Conservation (phyloP, 192 early-diverging fungal genomes). For the Coemansia sp. region DNA sequence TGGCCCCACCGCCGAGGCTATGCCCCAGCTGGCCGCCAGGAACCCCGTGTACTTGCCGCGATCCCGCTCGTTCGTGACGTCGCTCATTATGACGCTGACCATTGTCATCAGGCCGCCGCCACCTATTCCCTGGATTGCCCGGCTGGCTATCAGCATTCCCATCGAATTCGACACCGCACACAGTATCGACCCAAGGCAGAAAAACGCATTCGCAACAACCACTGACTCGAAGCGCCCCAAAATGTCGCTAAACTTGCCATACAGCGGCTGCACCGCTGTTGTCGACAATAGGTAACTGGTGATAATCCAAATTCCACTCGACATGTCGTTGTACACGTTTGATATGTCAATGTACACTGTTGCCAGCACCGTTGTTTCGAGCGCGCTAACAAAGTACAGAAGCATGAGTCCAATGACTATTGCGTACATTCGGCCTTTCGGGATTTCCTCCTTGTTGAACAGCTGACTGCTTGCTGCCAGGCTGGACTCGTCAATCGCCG, state of each 20-base stretch:
- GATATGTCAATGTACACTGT: constrained; percentile 70
- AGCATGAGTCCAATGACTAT: constrained; percentile 34
- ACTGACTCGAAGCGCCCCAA: constrained; percentile 65
- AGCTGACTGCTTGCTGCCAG: constrained; percentile 14
- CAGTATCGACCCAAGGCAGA: constrained; percentile 58
- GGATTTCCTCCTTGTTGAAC: constrained; percentile 26
- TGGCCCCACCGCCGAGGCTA: constrained; percentile 60
- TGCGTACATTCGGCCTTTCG: constrained; percentile 7
- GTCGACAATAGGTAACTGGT: constrained; percentile 64
- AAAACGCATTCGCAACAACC: constrained; percentile 52
- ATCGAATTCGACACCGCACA: constrained; percentile 59
- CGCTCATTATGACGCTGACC: constrained; percentile 64
- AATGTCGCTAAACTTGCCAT: constrained; percentile 80
- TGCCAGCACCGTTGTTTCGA: constrained; percentile 74
- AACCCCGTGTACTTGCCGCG: constrained; percentile 63
- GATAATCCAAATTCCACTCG: constrained; percentile 77
- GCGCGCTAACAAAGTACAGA: constrained; percentile 60
- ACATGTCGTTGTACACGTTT: constrained; percentile 55
- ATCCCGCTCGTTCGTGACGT: constrained; percentile 60
- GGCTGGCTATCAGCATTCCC: constrained; percentile 63
- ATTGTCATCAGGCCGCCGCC: constrained; percentile 67
- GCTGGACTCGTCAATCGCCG: constrained; percentile 7
- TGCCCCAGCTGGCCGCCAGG: constrained; percentile 55
- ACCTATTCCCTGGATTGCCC: constrained; percentile 69
- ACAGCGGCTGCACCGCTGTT: constrained; percentile 77